Evolutionary conservation across 2,329 filamentous ascomycete genomes (phyloP), one percentile per base, ranked within the genome.

Genomic region (Alternaria tenuissima): DNA sequence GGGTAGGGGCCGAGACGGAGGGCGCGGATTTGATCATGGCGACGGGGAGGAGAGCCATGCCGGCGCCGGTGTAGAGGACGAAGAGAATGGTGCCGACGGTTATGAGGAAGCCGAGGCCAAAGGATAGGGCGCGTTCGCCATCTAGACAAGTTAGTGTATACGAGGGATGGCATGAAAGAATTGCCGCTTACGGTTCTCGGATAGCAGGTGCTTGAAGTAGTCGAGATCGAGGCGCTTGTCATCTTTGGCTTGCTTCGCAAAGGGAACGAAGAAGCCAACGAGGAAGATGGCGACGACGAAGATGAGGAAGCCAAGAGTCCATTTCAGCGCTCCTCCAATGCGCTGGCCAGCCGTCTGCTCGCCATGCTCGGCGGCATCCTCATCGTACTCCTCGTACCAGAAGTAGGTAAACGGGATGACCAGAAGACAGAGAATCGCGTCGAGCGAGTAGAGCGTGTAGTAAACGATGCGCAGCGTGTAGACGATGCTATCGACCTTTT

Each of bases 351-450:
- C 79, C 2, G 91, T 90, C 76, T 94, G 89, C 30, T 87, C 88
- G 32, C 92, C 91, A 62, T 92, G 87, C 71, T 96, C 92, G 34
- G 90, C 86, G 62, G 93, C 93, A 20, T 94, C 89, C 80, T 97
- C 93, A 72, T 97, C 94, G 67, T 96, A 96, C 79, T 98, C 95
- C 78, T 99, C 95, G 74, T 96, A 95, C 88, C 91, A 97, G 78
- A 99, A 99, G 82, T 99, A 99, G 48, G 94, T 91, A 76, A 99
- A 99, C 0, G 95, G 95, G 20, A 98, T 91, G 44, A 97, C 87
- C 18, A 98, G 78, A 46, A 99, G 84, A 74, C 95, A 99, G 11
- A 99, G 87, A 6, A 97, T 77, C 1, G 93, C 92, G 78, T 99
- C 95, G 67, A 97, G 83, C 70, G 92, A 95, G 82, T 98, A 99